Conservation (phyloP, 768 basidiomycete genomes). For the Steccherinum ochraceum region DNA sequence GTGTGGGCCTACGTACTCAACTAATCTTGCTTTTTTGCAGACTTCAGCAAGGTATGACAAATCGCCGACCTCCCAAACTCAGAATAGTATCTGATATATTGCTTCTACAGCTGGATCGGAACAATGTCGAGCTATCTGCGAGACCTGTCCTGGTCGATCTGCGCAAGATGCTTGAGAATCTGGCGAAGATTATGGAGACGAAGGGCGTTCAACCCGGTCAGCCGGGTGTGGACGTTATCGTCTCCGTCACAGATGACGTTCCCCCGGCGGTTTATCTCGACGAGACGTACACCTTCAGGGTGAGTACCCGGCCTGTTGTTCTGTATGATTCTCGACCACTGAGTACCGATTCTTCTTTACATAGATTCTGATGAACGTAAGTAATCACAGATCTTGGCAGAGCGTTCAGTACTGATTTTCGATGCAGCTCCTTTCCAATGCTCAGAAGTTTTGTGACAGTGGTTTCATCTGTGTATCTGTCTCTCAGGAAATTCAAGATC, state of each 20-base stretch:
- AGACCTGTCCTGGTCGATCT: slow-evolving; percentile 20
- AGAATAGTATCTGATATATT: not conserved
- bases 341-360: not conserved
- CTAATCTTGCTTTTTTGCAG: slow-evolving; percentile 6
- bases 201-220: slow-evolving; percentile 14
- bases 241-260: slow-evolving; percentile 16
- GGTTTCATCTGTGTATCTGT: slow-evolving; percentile 20
- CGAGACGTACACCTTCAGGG: slow-evolving; percentile 22
- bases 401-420: too few relatives aligned
- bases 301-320: slow-evolving; percentile 6
- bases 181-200: slow-evolving; percentile 21
- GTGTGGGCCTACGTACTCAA: too few relatives aligned
- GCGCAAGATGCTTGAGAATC: slow-evolving; percentile 22
- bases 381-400: too few relatives aligned
- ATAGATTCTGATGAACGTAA: slow-evolving; percentile 22
- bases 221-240: slow-evolving; percentile 18
- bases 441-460: slow-evolving; percentile 23
- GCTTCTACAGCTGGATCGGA: slow-evolving; percentile 21
- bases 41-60: slow-evolving; percentile 25
- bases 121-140: slow-evolving; percentile 22
- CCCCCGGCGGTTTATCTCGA: slow-evolving; percentile 20
- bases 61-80: not conserved
- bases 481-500: slow-evolving; percentile 9
- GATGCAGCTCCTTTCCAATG: slow-evolving; percentile 20
- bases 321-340: not conserved